Evolutionary conservation across 179 eudicot genomes (phyloP), one percentile per base, ranked within the genome.

Genomic region (Beta corolliflora): DNA sequence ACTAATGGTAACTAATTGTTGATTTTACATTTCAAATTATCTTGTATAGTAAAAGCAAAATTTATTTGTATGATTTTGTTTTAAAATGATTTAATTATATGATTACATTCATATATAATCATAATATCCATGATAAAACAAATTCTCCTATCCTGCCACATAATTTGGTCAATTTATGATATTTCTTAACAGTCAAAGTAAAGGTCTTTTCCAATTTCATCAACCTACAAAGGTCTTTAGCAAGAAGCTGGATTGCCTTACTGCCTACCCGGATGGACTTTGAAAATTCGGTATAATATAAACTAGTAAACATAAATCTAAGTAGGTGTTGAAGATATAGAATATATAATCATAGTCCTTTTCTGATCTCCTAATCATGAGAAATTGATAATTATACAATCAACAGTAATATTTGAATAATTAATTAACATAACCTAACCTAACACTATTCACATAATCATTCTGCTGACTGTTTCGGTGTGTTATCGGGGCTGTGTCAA

Each of bases 201-300:
- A 50, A 63, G 73, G 73, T 73, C 54, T 46, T 60, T 79, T 80
- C 81, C 46, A 70, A 56, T 18, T 53, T 65, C 73, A 75, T 68
- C 52, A 75, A 74, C 56, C 46, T 80, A 61, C 63, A 74, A 52
- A 21, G 79, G 83, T 65, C 79, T 44, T 53, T 31, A 48, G 67
- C 73, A 31, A 64, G 31, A 19, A 66, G 54, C 19, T 53, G 36
- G 29, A 75, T 80, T 73, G 76, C 45, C 21, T 45, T 5, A 29
- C 29, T 68, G 83, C 83, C 83, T 45, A 76, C 80, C 67, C 18
- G 21, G 6, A 81, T 81, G 80, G 80, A 76, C 80, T 81, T 75
- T 76, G 80, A 76, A 76, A 66, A 12, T 68, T 23, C 1, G 3
- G 21, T 23, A 71, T 9, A 7, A 74, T 23, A 71, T 9, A 7